Evolutionary conservation across 371 early-diverging fungal species (phyloP).

Genomic region (Parasitella parasitica): DNA sequence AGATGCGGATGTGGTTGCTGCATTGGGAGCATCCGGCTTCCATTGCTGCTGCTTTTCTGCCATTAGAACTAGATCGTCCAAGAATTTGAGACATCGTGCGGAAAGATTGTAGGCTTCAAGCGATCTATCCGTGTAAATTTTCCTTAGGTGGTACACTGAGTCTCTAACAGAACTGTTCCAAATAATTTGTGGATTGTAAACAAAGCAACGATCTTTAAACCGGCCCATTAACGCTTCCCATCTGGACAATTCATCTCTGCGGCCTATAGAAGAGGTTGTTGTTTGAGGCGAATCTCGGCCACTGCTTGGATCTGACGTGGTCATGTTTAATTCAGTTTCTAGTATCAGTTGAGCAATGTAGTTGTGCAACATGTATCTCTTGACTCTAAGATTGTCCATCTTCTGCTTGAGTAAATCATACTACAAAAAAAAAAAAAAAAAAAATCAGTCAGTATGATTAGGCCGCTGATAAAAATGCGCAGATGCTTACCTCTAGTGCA

Average conservation of each 20-base stretch:
- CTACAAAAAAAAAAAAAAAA: not conserved
- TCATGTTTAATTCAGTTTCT: conserved; percentile 13
- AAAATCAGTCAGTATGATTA: too few species aligned
- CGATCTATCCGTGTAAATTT: conserved; percentile 11
- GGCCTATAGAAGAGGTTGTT: not conserved
- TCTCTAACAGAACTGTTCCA: conserved; percentile 36
- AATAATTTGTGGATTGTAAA: conserved; percentile 35
- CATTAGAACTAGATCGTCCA: conserved; percentile 31
- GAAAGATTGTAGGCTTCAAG: conserved; percentile 27
- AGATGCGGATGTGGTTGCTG: not conserved
- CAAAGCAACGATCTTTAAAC: conserved; percentile 23
- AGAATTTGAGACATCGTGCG: conserved; percentile 25
- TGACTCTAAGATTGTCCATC: conserved; percentile 12
- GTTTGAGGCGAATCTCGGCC: conserved; percentile 1
- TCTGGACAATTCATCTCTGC: not conserved
- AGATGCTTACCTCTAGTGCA: not conserved
- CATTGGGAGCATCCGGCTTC: conserved; percentile 13
- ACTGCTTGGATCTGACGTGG: not conserved
- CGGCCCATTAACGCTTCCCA: conserved; percentile 30
- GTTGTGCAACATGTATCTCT: conserved; percentile 11
- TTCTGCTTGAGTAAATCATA: not conserved
- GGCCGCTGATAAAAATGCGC: too few species aligned
- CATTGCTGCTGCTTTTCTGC: conserved; percentile 24
- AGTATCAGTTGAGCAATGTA: conserved; percentile 17
- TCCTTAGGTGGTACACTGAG: conserved; percentile 15